Evolutionary conservation across 805 yeast genomes (phyloP).

Genomic region (Monosporozyma aerobia): DNA sequence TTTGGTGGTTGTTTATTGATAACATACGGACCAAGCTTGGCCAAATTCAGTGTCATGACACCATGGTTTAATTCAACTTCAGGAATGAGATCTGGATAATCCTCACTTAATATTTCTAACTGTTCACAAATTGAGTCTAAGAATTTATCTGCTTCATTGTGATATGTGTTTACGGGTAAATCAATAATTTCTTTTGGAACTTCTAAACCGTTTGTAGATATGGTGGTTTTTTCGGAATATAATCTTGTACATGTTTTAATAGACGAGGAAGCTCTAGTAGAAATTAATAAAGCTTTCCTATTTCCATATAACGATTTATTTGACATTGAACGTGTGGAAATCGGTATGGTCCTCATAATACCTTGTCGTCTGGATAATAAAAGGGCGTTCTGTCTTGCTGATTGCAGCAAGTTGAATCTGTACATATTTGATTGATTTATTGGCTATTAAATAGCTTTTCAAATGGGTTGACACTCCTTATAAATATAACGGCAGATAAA

Average conservation of each 20-base stretch:
- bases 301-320: neutral
- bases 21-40: conserved; percentile 75
- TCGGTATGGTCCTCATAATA: neutral
- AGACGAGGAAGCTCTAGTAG: neutral
- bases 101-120: conserved; percentile 59
- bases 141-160: conserved; percentile 52
- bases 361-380: too few species aligned
- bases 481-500: neutral
- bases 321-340: neutral
- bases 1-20: conserved; percentile 97
- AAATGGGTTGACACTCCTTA: neutral
- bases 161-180: conserved; percentile 48
- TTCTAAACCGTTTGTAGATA: conserved; percentile 44
- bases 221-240: conserved; percentile 2
- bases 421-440: too few species aligned
- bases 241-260: neutral
- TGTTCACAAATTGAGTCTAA: conserved; percentile 60
- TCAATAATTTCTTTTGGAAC: conserved; percentile 45
- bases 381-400: too few species aligned
- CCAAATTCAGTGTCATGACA: conserved; percentile 64
- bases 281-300: neutral
- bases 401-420: too few species aligned
- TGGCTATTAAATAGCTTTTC: too few species aligned
- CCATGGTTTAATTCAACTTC: conserved; percentile 66
- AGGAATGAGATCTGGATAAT: conserved; percentile 57